phyloP scores from a whole-genome alignment of 163 green algal species.

The Volvox carteri region DNA sequence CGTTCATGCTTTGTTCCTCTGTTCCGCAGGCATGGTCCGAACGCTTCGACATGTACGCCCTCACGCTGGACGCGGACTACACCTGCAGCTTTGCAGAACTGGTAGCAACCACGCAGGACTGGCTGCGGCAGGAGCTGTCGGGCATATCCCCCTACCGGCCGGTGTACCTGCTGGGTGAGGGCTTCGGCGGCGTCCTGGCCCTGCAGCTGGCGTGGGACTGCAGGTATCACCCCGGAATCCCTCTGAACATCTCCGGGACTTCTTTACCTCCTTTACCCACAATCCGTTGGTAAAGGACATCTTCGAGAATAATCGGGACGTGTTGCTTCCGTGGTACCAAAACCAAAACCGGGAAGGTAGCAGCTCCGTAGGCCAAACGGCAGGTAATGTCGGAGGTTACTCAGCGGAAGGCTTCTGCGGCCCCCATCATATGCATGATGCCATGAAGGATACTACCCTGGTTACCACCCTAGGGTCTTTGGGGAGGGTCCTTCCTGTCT shows the following conservation, averaged over 20 bases:
- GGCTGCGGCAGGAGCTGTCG: slow-evolving; percentile 23
- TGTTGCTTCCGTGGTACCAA: background rate
- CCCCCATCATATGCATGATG: too few relatives aligned
- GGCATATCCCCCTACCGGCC: slow-evolving; percentile 44
- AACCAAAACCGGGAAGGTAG: background rate
- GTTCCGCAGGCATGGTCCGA: background rate
- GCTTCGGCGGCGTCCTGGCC: slow-evolving; percentile 65
- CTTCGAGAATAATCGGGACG: background rate
- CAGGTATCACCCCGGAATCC: slow-evolving; percentile 45
- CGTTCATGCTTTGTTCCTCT: background rate
- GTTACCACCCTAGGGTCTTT: too few relatives aligned
- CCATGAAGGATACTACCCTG: too few relatives aligned
- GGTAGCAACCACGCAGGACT: background rate
- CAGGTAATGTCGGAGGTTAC: too few relatives aligned
- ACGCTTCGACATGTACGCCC: slow-evolving; percentile 13
- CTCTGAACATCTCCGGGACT: too few relatives aligned
- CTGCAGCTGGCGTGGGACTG: slow-evolving; percentile 56
- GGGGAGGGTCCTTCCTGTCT: too few relatives aligned
- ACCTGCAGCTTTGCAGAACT: slow-evolving; percentile 18
- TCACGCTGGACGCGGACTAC: slow-evolving; percentile 2
- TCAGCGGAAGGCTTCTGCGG: too few relatives aligned
- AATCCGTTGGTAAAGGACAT: too few relatives aligned
- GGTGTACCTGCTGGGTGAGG: slow-evolving; percentile 65
- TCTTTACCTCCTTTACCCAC: too few relatives aligned
- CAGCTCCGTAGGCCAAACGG: background rate